Evolutionary conservation across 176 grass and related monocot genomes (phyloP), one percentile per base, ranked within the genome.

Genomic region (Carex parvula): DNA sequence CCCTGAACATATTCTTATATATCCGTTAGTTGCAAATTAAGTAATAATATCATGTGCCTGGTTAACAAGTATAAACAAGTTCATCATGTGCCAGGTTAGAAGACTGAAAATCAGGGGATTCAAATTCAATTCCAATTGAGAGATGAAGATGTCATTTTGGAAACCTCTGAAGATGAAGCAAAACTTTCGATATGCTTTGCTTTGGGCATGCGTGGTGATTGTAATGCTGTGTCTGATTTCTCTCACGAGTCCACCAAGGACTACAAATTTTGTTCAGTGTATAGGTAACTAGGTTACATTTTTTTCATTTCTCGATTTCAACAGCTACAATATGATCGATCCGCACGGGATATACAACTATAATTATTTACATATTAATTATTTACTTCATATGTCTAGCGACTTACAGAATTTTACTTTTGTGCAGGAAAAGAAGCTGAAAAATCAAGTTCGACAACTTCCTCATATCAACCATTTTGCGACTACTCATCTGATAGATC

Each of bases 401-500:
- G 10, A 67, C 64, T 67, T 14, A 67, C 8, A 3, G 4, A 67
- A 67, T 67, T 14, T 35, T 67, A 14, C 13, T 81, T 74, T 60
- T 62, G 26, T 69, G 29, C 10, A 69, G 60, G 39, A 68, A 48
- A 83, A 32, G 35, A 32, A 18, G 46, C 32, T 15, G 11, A 59
- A 24, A 79, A 30, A 33, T 35, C 8, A 16, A 59, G 15, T 30
- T 14, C 4, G 13, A 5, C 30, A 4, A 29, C 52, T 29, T 30
- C 14, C 9, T 30, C 55, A 17, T 33, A 13, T n/a, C 79, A 9
- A 18, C 12, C 55, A 13, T 41, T 71, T 17, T 92, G 86, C 13
- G 80, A 90, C 66, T 88, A 84, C 4, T 90, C 88, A 2, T 80
- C 30, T 83, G 33, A 80, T 17, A 87, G 91, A 52, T 92, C 91